Evolutionary conservation across 2,329 filamentous ascomycete species (phyloP).

Genomic region (Colletotrichum sublineola): DNA sequence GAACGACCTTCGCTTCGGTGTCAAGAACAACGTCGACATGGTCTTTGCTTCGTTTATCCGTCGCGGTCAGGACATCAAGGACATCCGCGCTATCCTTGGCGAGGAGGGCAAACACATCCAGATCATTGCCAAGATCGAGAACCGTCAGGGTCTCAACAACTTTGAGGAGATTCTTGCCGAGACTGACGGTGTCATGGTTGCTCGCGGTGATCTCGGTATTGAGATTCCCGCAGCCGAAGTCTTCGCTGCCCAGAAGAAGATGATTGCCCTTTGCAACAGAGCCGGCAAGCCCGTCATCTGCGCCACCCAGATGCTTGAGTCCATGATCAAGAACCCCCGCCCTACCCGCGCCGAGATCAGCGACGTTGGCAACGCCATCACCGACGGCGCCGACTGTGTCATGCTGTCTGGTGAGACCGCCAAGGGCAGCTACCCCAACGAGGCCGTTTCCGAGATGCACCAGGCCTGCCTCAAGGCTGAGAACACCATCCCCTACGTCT

Average conservation of each 20-base stretch:
- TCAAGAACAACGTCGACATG: constrained; percentile 99
- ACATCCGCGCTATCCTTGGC: constrained; percentile 92
- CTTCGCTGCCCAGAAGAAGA: constrained; percentile 99
- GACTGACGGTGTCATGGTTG: constrained; percentile 99
- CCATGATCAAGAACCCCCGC: constrained; percentile 99
- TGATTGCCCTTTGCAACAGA: constrained; percentile 99
- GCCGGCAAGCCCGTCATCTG: constrained; percentile 99
- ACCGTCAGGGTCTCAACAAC: constrained; percentile 99
- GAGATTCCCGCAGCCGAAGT: constrained; percentile 99
- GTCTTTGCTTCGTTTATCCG: constrained; percentile 99
- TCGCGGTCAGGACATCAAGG: constrained; percentile 89
- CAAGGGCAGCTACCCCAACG: constrained; percentile 94
- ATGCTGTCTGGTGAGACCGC: constrained; percentile 99
- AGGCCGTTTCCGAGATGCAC: constrained; percentile 98
- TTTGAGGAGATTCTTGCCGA: constrained; percentile 96
- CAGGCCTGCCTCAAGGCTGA: constrained; percentile 97
- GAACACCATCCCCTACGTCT: constrained; percentile 97
- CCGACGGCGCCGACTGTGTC: constrained; percentile 98
- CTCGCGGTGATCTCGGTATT: constrained; percentile 97
- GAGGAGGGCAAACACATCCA: constrained; percentile 95
- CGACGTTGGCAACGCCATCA: constrained; percentile 97
- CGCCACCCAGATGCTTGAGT: constrained; percentile 99
- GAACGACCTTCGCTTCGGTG: constrained; percentile 91
- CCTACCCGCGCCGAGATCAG: constrained; percentile 98
- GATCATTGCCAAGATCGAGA: constrained; percentile 99